Evolutionary conservation across 1,139 yeast genomes (phyloP), one percentile per base, ranked within the genome.

Genomic region (Debaryomyces fabryi): DNA sequence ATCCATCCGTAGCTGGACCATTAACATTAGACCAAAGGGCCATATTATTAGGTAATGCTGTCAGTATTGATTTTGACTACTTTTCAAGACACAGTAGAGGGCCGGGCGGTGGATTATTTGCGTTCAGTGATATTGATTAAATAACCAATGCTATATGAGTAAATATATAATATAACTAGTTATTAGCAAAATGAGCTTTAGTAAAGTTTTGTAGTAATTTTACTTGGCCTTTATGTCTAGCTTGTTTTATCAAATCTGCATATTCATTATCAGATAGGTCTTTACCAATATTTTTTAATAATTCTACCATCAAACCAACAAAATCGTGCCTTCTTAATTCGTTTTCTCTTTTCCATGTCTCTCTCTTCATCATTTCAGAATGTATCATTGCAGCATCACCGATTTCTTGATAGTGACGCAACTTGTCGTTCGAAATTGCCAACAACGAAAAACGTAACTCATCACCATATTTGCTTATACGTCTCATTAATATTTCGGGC

Each of bases 31-130:
- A 88, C 60, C 90, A 93, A 67, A 79, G 96, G 55, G 96, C 97
- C 0, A 83, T 92, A 2, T 65, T 93, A 64, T 72, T 93, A 49
- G 96, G 92, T 0, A 87, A 88, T 53, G 96, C 97, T 0, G 86
- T 93, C 3, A 86, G 96, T 56, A 86, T 93, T 52, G 99, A 93
- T 66, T 93, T 90, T 65, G 99, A 93, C 66, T 93, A 91, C 69
- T 93, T 93, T 64, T 89, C 96, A 16, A 78, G 97, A 62, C 97
- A 90, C 63, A 86, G 95, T 30, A 74, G 86, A 48, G 76, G 79
- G 24, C 74, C 79, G 18, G 76, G 77, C 3, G 71, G 71, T 5
- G 71, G 72, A 2, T 59, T 75, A 23, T 64, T 78, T 42, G 56
- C 69, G 23, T 69, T 76, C 52, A 73, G 73, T 10, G 67, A 67